Evolutionary conservation across 1,139 yeast genomes (phyloP), one percentile per base, ranked within the genome.

Genomic region (Protomyces pachydermus): DNA sequence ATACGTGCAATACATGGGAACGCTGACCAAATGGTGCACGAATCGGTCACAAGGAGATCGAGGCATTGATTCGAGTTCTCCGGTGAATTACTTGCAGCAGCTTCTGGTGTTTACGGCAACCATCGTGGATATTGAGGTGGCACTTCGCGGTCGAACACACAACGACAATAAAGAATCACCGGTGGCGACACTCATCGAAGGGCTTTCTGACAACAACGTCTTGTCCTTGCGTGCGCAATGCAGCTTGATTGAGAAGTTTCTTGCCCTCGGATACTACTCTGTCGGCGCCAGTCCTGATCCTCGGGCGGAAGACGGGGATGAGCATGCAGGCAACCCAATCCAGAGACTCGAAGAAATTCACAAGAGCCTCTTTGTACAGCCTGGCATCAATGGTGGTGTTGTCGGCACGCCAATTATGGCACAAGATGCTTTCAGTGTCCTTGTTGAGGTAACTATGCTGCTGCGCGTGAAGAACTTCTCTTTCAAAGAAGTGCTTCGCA

Each of bases 71-170:
- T 37, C 42, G 16, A 37, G 42, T 9, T 37, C 12, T 3, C 23
- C 39, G n/a, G n/a, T n/a, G 4, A 25, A 25, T 16, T 23, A 12
- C 5, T 20, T 37, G 35, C 6, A 12, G 12, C 12, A 18, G 20
- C 34, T 32, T 16, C 35, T 20, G 14, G 32, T 52, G 14, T 50
- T 58, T 14, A 34, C 62, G n/a, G 52, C 53, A 16, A 51, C 62
- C 2, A 38, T 58, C 4, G 56, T 42, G 12, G 62, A 58, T 58
- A 50, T 58, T 12, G 62, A 58, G 45, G 34, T 58, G 3, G 62
- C 62, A 3, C 56, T 58, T n/a, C 28, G 62, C 34, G 62, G 46
- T 28, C 51, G 62, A 14, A 18, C 56, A 4, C 62, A 58, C 52
- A 58, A 58, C 42, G 56, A 58, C 53, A 58, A 58, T 35, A 52